These are phyloP conservation scores for Sporothrix mexicana DNA, from an alignment of 2,329 filamentous ascomycete genomes.

Conservation along the genomic window DNA sequence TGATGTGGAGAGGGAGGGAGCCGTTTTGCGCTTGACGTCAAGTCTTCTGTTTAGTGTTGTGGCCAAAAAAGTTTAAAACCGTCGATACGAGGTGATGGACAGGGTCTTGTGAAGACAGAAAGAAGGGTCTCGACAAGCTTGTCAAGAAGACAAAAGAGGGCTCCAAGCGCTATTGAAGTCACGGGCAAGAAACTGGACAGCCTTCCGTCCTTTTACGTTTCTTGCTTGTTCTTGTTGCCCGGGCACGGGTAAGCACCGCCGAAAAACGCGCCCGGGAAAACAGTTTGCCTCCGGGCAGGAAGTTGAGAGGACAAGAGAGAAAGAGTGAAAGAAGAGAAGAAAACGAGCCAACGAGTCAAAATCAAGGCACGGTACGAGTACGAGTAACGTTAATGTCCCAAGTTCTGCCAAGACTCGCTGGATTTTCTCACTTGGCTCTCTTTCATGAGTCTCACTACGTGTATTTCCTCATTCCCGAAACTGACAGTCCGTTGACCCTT, in stretches of 20 bases:
- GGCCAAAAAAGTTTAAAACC: neutral
- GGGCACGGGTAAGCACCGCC: neutral
- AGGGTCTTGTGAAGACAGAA: neutral
- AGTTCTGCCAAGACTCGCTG: neutral
- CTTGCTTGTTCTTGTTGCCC: too few species aligned
- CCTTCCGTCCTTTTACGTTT: neutral
- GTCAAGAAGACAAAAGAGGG: neutral
- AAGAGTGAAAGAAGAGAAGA: neutral
- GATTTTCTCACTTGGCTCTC: neutral
- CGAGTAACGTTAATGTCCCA: neutral
- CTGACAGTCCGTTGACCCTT: neutral
- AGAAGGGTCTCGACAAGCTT: neutral
- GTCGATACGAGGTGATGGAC: constrained; percentile 3
- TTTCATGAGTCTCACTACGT: neutral
- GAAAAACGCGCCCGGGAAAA: neutral
- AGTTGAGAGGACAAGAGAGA: neutral
- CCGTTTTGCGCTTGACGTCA: constrained; percentile 11
- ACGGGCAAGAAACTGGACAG: neutral
- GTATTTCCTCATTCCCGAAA: constrained; percentile 1
- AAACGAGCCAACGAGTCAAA: neutral
- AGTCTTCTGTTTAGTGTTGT: neutral
- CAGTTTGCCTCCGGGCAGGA: constrained; percentile 1
- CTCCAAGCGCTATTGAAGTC: neutral
- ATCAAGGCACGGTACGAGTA: constrained; percentile 14
- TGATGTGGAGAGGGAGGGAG: neutral